These are phyloP conservation scores for Diutina siamensis DNA, from an alignment of 1,139 yeast genomes.

Conservation along the genomic window DNA sequence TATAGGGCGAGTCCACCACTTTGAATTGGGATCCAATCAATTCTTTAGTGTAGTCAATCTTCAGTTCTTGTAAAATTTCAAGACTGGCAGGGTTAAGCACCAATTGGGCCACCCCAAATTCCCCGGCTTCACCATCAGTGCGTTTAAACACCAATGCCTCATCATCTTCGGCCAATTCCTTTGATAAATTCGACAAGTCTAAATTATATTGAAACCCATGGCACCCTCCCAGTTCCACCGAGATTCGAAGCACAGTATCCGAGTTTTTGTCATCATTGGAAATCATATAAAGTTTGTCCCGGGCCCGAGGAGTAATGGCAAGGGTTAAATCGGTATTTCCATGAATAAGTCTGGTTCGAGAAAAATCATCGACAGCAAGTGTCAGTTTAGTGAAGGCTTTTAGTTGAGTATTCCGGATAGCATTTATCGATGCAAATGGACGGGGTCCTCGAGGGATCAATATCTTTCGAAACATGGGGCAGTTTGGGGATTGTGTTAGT, in stretches of 20 bases:
- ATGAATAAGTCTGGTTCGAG: neutral
- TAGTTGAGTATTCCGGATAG: too few species aligned
- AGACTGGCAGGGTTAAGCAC: constrained; percentile 73
- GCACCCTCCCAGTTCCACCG: constrained; percentile 3
- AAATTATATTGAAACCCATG: constrained; percentile 81
- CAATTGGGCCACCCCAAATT: constrained; percentile 38
- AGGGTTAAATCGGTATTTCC: constrained; percentile 20
- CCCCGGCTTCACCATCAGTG: constrained; percentile 21
- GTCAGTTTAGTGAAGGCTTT: constrained; percentile 2
- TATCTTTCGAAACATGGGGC: too few species aligned
- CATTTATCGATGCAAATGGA: too few species aligned
- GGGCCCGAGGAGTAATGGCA: constrained; percentile 31
- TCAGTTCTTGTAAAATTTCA: constrained; percentile 75
- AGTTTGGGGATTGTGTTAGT: too few species aligned
- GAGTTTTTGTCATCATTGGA: constrained; percentile 47
- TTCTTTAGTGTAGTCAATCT: constrained; percentile 82
- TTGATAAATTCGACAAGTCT: constrained; percentile 40
- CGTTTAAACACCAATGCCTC: constrained; percentile 50
- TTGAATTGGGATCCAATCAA: constrained; percentile 92
- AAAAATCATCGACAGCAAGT: constrained; percentile 2
- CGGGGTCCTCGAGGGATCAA: too few species aligned
- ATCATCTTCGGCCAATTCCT: constrained; percentile 22
- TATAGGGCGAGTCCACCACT: constrained; percentile 80
- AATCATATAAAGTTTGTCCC: constrained; percentile 42
- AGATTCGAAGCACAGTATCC: constrained; percentile 38